Conservation (phyloP, 352 stramenopile genomes). For the Aphanomyces cochlioides region DNA sequence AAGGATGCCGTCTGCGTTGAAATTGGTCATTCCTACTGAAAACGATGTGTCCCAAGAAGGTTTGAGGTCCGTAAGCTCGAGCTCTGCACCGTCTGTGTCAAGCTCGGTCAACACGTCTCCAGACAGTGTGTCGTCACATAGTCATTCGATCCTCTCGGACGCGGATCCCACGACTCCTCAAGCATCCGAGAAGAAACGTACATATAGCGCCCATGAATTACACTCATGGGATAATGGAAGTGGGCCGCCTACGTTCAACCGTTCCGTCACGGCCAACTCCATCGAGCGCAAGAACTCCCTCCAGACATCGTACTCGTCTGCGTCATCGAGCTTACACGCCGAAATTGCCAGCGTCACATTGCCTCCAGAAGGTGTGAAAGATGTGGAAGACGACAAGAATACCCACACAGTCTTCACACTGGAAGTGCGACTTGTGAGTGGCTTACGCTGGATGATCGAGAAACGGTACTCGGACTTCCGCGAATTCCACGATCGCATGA, state of each 20-base stretch:
- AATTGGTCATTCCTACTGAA: slow-evolving; percentile 8
- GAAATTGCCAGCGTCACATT: slow-evolving; percentile 82
- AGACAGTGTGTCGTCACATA: not conserved
- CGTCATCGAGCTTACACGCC: slow-evolving; percentile 31
- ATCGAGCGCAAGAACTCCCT: not conserved
- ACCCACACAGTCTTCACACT: slow-evolving; percentile 79
- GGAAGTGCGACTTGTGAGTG: slow-evolving; percentile 70
- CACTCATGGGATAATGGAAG: not conserved
- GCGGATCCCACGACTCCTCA: not conserved
- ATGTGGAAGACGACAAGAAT: slow-evolving; percentile 77
- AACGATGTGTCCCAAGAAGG: slow-evolving; percentile 1
- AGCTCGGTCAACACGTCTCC: slow-evolving; percentile 17
- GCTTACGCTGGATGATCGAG: slow-evolving; percentile 84
- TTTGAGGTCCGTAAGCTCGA: slow-evolving; percentile 11
- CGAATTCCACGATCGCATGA: slow-evolving; percentile 79
- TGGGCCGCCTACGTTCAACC: slow-evolving; percentile 14
- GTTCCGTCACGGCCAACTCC: slow-evolving; percentile 8
- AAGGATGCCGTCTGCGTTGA: not conserved
- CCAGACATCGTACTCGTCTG: not conserved
- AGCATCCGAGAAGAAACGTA: slow-evolving; percentile 6
- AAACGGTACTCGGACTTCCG: slow-evolving; percentile 88
- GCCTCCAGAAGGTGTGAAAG: slow-evolving; percentile 59
- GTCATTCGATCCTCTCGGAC: not conserved
- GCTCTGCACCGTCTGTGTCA: not conserved
- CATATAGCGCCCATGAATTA: slow-evolving; percentile 15